These are phyloP conservation scores for Rhazya stricta DNA, from an alignment of 257 asterid species.

Conservation along the genomic window DNA sequence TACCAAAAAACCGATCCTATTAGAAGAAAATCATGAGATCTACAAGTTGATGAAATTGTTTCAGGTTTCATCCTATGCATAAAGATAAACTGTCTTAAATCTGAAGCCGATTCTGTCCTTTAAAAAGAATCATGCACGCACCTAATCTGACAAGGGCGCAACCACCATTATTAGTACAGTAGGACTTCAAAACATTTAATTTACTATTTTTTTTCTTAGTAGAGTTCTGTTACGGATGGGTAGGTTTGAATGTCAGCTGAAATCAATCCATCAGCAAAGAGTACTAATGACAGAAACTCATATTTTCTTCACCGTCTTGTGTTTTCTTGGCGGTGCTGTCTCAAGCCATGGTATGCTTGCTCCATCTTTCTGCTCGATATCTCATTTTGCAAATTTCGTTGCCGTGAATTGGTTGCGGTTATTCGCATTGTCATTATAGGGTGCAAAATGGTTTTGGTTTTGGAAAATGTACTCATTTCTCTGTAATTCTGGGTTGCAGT, in stretches of 20 bases:
- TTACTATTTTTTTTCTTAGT: too few relatives aligned
- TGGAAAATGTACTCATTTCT: not conserved
- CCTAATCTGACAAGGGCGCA: too few relatives aligned
- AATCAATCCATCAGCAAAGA: not conserved
- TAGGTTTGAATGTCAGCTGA: constrained; percentile 6
- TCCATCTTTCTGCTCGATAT: not conserved
- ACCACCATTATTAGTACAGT: too few relatives aligned
- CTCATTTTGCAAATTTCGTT: not conserved
- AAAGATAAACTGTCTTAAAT: too few relatives aligned
- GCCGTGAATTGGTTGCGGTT: not conserved
- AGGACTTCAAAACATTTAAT: too few relatives aligned
- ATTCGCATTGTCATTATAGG: not conserved
- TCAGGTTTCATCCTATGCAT: too few relatives aligned
- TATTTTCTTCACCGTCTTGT: not conserved
- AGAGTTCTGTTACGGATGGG: too few relatives aligned
- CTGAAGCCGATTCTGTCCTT: too few relatives aligned
- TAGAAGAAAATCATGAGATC: too few relatives aligned
- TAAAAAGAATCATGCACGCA: too few relatives aligned
- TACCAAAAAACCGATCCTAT: too few relatives aligned
- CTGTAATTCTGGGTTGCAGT: not conserved
- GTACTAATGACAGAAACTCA: not conserved
- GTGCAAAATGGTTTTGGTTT: not conserved
- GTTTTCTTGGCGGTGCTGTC: not conserved
- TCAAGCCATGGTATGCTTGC: constrained; percentile 7
- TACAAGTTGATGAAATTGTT: too few relatives aligned